phyloP scores from a whole-genome alignment of 345 rosid species.

The Rhodomyrtus tomentosa region DNA sequence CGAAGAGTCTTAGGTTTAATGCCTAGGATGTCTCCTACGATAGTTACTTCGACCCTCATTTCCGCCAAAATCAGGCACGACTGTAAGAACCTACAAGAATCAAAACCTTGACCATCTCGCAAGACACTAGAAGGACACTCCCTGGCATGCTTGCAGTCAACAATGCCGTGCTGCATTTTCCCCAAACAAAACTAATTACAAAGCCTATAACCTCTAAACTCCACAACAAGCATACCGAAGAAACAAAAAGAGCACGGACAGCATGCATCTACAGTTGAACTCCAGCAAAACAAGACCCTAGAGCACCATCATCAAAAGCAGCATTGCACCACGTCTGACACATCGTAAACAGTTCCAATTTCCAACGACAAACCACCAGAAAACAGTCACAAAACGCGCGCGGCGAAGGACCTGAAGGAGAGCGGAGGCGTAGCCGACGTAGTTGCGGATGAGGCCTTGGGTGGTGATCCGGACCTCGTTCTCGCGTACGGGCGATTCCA shows the following conservation, averaged over 20 bases:
- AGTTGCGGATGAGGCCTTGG: constrained; percentile 65
- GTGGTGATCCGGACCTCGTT: constrained; percentile 93
- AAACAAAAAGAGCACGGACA: neutral
- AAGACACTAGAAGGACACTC: neutral
- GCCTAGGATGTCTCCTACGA: neutral
- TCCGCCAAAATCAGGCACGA: neutral
- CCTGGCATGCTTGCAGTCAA: neutral
- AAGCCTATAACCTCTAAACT: neutral
- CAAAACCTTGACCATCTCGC: neutral
- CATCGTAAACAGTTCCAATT: neutral
- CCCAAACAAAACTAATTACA: neutral
- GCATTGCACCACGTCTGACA: neutral
- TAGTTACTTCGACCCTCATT: neutral
- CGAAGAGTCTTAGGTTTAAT: neutral
- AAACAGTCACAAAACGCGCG: neutral
- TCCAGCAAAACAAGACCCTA: neutral
- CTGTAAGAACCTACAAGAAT: neutral
- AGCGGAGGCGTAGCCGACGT: constrained; percentile 67
- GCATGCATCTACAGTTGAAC: neutral
- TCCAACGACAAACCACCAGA: neutral
- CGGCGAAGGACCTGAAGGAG: constrained; percentile 54
- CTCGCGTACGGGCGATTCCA: constrained; percentile 53
- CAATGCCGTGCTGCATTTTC: neutral
- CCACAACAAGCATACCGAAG: neutral
- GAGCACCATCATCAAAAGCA: neutral